Conservation (phyloP, 73 alveolate species). For the Uronychia binucleata region DNA sequence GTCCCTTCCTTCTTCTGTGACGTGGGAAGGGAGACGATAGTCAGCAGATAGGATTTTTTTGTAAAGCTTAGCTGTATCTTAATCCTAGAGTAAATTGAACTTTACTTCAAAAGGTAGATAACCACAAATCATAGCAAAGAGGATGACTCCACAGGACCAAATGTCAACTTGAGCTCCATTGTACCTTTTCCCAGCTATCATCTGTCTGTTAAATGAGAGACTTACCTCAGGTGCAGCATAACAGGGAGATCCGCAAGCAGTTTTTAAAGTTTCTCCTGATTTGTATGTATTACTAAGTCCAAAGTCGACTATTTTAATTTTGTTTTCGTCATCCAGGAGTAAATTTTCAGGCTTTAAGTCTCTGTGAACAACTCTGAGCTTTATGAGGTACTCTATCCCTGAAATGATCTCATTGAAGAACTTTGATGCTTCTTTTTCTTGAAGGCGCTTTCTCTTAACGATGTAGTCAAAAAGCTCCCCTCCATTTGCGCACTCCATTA, state of each 20-base stretch:
- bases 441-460: slow-evolving; percentile 67
- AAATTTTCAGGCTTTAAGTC: slow-evolving; percentile 92
- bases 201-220: slow-evolving; percentile 61
- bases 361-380: slow-evolving; percentile 82
- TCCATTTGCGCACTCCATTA: slow-evolving; percentile 85
- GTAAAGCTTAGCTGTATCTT: slow-evolving; percentile 75
- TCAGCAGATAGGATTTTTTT: slow-evolving; percentile 83
- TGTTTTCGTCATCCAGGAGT: slow-evolving; percentile 70
- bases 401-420: slow-evolving; percentile 78
- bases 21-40: slow-evolving; percentile 68
- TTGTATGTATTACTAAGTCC: slow-evolving; percentile 82
- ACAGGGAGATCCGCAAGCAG: slow-evolving; percentile 89
- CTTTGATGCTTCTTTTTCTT: slow-evolving; percentile 81
- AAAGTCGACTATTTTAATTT: slow-evolving; percentile 85
- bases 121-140: slow-evolving; percentile 90
- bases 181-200: slow-evolving; percentile 79
- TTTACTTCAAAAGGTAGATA: slow-evolving; percentile 84
- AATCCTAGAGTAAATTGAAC: slow-evolving; percentile 72
- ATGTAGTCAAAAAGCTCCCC: slow-evolving; percentile 90
- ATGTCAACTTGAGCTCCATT: slow-evolving; percentile 81
- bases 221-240: slow-evolving; percentile 92
- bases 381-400: slow-evolving; percentile 84
- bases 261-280: slow-evolving; percentile 60
- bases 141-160: slow-evolving; percentile 90
- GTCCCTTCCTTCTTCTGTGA: slow-evolving; percentile 70